A percentile compares a stretch with the other conserved stretches of the same genome.
These are phyloP conservation scores for Saccharomycopsis sp. DNA, from an alignment of 805 yeast species.

Conservation along the genomic window DNA sequence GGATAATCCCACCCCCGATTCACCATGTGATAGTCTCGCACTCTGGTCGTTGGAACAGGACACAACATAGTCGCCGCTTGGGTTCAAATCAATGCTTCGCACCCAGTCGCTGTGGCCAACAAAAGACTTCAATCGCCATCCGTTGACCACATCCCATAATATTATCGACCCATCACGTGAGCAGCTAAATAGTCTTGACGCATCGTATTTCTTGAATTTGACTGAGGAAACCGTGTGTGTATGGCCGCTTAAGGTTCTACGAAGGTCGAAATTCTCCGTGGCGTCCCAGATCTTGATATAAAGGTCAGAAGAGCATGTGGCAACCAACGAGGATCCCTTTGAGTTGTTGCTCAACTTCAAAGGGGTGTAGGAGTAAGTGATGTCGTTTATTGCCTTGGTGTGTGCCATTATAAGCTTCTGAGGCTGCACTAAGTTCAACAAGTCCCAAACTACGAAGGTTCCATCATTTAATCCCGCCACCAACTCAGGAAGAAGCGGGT, in stretches of 20 bases:
- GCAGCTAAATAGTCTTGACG: conserved; percentile 47
- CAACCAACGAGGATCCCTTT: conserved; percentile 29
- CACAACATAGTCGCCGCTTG: conserved; percentile 47
- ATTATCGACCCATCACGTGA: conserved; percentile 59
- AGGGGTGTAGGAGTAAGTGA: conserved; percentile 48
- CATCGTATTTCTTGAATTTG: conserved; percentile 41
- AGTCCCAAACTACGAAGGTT: conserved; percentile 64
- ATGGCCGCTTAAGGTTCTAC: conserved; percentile 72
- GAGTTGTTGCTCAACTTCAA: conserved; percentile 18
- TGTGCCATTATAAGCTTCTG: conserved; percentile 66
- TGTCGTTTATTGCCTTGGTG: conserved; percentile 55
- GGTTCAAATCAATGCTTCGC: conserved; percentile 47
- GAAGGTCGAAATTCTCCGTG: conserved; percentile 39
- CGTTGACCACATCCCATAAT: conserved; percentile 62
- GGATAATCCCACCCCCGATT: conserved; percentile 61
- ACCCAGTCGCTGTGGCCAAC: conserved; percentile 90
- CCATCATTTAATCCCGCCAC: conserved; percentile 72
- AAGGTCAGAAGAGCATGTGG: conserved; percentile 45
- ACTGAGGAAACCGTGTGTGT: conserved; percentile 76
- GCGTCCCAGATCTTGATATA: conserved; percentile 69
- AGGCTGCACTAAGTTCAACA: conserved; percentile 52
- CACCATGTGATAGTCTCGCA: conserved; percentile 57
- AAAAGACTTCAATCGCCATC: conserved; percentile 60
- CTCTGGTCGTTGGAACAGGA: conserved; percentile 79
- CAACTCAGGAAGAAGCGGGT: conserved; percentile 64